A percentile compares a stretch with the other conserved stretches of the same genome.
These are phyloP conservation scores for Tetramitus jugosus DNA, from an alignment of 208 protist genomes.

Conservation along the genomic window DNA sequence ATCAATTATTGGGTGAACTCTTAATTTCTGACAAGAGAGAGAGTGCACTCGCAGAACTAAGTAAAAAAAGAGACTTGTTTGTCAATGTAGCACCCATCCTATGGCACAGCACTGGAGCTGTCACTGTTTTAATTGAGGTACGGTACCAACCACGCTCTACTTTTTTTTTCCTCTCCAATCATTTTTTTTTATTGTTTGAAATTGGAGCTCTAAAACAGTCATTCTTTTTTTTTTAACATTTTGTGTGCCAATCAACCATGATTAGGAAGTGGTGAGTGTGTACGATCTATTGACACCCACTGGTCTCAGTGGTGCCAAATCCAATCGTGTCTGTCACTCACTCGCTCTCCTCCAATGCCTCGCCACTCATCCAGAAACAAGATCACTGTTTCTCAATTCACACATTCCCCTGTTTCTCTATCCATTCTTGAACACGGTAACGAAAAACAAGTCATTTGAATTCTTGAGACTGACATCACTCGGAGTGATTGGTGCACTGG, in stretches of 20 bases:
- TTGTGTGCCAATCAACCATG: conserved; percentile 57
- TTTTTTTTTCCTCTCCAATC: too few relatives aligned
- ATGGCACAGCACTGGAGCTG: conserved; percentile 95
- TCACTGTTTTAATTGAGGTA: conserved; percentile 93
- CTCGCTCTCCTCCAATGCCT: conserved; percentile 97
- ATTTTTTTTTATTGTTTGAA: too few relatives aligned
- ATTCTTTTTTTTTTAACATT: conserved; percentile 94
- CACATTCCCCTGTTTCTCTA: conserved; percentile 98
- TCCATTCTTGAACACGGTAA: conserved; percentile 94
- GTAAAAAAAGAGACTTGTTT: conserved; percentile 85
- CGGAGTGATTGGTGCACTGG: conserved; percentile 96
- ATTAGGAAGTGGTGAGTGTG: conserved; percentile 17
- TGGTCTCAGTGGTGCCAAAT: conserved; percentile 49
- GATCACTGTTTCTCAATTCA: conserved; percentile 90
- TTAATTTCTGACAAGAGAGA: conserved; percentile 69
- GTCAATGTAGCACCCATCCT: conserved; percentile 86
- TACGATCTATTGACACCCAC: conserved; percentile 25
- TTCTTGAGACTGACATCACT: conserved; percentile 93
- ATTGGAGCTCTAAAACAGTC: too few relatives aligned
- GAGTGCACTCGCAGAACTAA: conserved; percentile 77
- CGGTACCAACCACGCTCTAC: too few relatives aligned
- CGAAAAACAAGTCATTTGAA: conserved; percentile 83
- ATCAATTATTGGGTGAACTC: conserved; percentile 36
- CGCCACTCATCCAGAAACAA: conserved; percentile 88
- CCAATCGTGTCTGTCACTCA: conserved; percentile 92